phyloP scores from a whole-genome alignment of 23 red algal genomes.

The Chondrus crispus region DNA sequence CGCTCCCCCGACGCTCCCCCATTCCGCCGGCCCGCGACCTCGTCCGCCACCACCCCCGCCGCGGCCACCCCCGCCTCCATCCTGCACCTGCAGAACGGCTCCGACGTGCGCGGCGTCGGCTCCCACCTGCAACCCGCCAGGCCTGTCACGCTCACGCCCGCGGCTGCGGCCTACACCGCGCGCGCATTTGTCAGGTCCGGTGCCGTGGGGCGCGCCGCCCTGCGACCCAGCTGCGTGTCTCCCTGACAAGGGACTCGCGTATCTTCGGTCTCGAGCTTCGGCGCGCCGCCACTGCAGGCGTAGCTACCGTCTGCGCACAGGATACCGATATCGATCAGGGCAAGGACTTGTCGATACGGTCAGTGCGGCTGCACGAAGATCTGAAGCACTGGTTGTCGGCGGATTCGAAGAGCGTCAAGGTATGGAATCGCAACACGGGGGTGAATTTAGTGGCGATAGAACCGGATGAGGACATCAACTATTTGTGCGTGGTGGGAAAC shows the following conservation, averaged over 20 bases:
- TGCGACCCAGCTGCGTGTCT: no score
- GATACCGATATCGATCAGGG: no score
- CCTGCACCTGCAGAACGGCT: constrained; percentile 79
- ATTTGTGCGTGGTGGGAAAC: constrained; percentile 64
- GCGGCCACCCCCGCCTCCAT: not conserved
- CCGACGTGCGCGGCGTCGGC: constrained; percentile 85
- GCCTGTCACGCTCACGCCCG: constrained; percentile 65
- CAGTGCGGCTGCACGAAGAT: constrained; percentile 57
- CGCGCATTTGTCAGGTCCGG: no score
- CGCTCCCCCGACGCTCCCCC: no score
- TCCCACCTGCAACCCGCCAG: not conserved
- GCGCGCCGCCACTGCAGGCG: no score
- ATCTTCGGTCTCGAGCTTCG: no score
- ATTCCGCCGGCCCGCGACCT: no score
- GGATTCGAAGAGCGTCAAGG: constrained; percentile 86
- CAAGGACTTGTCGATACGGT: constrained; percentile 61
- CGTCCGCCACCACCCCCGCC: not conserved
- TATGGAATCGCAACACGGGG: constrained; percentile 55
- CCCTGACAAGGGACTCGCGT: no score
- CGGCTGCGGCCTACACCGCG: constrained; percentile 34
- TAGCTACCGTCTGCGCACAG: no score
- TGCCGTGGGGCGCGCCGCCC: no score
- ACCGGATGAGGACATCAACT: constrained; percentile 77
- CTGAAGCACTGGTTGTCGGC: constrained; percentile 54
- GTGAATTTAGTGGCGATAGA: constrained; percentile 73